Base-by-base conservation (phyloP, 2,329 filamentous ascomycete species). In the Fusarium keratoplasticum region DNA sequence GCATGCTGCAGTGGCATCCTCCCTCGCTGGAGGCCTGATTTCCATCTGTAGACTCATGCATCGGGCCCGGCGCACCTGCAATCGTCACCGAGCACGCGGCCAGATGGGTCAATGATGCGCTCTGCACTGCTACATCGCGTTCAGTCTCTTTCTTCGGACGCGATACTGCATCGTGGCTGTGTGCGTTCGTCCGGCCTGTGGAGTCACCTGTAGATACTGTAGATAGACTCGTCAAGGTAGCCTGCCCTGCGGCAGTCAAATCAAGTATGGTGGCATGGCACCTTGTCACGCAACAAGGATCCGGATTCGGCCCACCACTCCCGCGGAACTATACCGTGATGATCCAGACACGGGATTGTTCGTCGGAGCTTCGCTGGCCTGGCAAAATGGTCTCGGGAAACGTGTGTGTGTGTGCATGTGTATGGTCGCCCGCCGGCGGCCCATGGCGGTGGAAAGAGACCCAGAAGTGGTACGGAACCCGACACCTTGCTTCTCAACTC, bases 21-120 rank as follows among this genome's bases (percentile, higher is more conserved):
- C 69, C 47, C 52, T 27, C 69, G 40, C 63, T 59, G 54, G 40
- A 50, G 47, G 69, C 54, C 55, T 69, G 50, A 66, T 66, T 70
- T 62, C 44, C 33, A 60, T 27, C 27, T 52, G 44, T 38, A 36
- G 59, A 61, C 47, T 18, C 31, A 55, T 50, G 67, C 42, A 22
- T 31, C 13, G 8, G 29, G 40, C 54, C 13, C n/a, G 29, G 40
- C 54, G 61, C 35, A 54, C 29, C 47, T 55, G 14, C 62, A 31
- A 55, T 38, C 25, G 33, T 38, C 29, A 52, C 42, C 20, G 66
- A 31, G 61, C 67, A 68, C 29, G 31, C 40, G 16, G 20, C 29
- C 20, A 35, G 25, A 74, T 52, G 61, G 57, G 50, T 38, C 22
- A 31, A 22, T 55, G n/a, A 62, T 36, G 36, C 36, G 59, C 59